A percentile compares a stretch with the other conserved stretches of the same genome.
Evolutionary conservation across 148 eudicot species (phyloP).

Genomic region (Rhododendron molle): DNA sequence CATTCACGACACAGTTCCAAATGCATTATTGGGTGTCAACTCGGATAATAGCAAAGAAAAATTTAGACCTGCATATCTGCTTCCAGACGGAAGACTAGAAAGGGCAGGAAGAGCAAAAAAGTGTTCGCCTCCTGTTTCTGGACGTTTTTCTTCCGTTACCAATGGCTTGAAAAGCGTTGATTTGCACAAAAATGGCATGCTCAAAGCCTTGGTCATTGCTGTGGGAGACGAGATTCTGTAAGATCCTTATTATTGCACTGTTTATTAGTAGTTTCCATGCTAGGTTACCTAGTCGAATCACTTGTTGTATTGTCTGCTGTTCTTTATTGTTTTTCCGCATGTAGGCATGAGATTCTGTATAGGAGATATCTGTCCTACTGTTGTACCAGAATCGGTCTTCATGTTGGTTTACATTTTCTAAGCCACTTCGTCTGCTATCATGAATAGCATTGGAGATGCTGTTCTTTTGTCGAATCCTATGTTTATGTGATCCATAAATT

Average conservation of each 20-base stretch:
- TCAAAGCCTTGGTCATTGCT: conserved; percentile 78
- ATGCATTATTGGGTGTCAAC: conserved; percentile 50
- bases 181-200: conserved; percentile 30
- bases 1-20: conserved; percentile 89
- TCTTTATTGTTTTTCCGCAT: background rate
- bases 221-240: conserved; percentile 96
- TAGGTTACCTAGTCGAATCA: background rate
- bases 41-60: conserved; percentile 40
- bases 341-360: background rate
- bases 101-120: conserved; percentile 91
- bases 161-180: conserved; percentile 51
- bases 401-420: background rate
- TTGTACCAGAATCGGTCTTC: background rate
- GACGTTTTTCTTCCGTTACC: conserved; percentile 26
- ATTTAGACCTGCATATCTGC: conserved; percentile 77
- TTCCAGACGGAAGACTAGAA: conserved; percentile 92
- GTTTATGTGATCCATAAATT: background rate
- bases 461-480: too few relatives aligned
- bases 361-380: background rate
- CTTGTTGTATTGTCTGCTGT: background rate
- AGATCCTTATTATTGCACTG: conserved; percentile 32
- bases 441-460: background rate
- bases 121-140: conserved; percentile 27
- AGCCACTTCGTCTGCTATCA: background rate
- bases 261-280: background rate